phyloP scores from a whole-genome alignment of 495 filamentous ascomycete species.

The Cercophora newfieldiana region DNA sequence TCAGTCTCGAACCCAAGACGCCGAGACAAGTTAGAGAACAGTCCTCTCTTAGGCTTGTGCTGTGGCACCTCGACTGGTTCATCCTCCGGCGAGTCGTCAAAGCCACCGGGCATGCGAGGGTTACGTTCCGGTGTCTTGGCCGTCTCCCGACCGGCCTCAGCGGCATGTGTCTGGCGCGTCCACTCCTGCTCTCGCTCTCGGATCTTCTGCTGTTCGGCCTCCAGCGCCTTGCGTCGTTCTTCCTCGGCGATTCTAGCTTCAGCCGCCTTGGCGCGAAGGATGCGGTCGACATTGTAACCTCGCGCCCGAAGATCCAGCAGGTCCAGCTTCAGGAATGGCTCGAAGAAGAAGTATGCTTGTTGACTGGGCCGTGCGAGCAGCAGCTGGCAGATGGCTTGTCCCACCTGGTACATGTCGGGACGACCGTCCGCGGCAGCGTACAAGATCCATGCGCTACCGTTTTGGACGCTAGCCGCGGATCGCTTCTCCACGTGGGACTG shows the following conservation, averaged over 20 bases:
- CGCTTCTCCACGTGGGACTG: slow-evolving; percentile 67
- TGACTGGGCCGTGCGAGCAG: slow-evolving; percentile 82
- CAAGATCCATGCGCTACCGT: slow-evolving; percentile 35
- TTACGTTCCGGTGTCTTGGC: slow-evolving; percentile 29
- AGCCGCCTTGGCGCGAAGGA: slow-evolving; percentile 77
- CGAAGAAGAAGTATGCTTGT: slow-evolving; percentile 80
- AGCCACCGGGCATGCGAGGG: slow-evolving; percentile 41
- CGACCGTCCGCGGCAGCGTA: slow-evolving; percentile 55
- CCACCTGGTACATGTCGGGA: slow-evolving; percentile 86
- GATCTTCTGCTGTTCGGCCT: slow-evolving; percentile 68
- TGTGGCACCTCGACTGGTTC: slow-evolving; percentile 16
- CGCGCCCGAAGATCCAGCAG: slow-evolving; percentile 73
- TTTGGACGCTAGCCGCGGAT: slow-evolving; percentile 57
- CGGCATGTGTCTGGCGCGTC: slow-evolving; percentile 44
- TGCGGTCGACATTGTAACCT: slow-evolving; percentile 93
- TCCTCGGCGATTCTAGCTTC: slow-evolving; percentile 85
- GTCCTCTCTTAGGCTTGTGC: slow-evolving; percentile 31
- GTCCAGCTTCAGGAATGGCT: slow-evolving; percentile 77
- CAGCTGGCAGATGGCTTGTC: slow-evolving; percentile 73
- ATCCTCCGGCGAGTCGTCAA: slow-evolving; percentile 61
- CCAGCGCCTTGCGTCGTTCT: slow-evolving; percentile 70
- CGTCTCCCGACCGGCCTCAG: slow-evolving; percentile 36
- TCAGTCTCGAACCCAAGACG: slow-evolving; percentile 62
- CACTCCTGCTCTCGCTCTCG: slow-evolving; percentile 59
- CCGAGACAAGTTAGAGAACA: slow-evolving; percentile 66